phyloP scores from a whole-genome alignment of 2,329 filamentous ascomycete genomes.

The Cladobotryum mycophilum region DNA sequence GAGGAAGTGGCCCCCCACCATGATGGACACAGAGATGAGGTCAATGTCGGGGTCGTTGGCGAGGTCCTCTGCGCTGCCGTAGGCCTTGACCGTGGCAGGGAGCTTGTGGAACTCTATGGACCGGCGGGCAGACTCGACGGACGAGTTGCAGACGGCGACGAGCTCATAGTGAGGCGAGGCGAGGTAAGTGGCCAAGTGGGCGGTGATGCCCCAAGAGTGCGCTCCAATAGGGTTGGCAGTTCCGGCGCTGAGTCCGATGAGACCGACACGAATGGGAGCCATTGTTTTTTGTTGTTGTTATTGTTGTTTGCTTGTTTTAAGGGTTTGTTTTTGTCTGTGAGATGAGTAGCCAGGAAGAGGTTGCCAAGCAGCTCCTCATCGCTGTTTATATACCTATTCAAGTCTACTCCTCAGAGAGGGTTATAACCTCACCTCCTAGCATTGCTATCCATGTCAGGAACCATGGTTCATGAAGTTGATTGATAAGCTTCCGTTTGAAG shows the following conservation, averaged over 20 bases:
- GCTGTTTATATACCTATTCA: too few species aligned
- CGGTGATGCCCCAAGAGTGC: slow-evolving; percentile 42
- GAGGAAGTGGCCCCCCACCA: slow-evolving; percentile 41
- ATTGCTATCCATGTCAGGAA: too few species aligned
- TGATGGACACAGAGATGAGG: slow-evolving; percentile 43
- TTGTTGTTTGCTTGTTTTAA: too few species aligned
- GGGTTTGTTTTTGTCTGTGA: too few species aligned
- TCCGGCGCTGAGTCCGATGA: slow-evolving; percentile 15
- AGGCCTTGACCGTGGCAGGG: slow-evolving; percentile 32
- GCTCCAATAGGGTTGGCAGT: not conserved
- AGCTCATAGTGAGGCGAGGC: slow-evolving; percentile 35
- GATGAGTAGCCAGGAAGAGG: too few species aligned
- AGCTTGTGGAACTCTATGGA: slow-evolving; percentile 38
- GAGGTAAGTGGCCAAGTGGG: slow-evolving; percentile 42
- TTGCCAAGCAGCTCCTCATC: too few species aligned
- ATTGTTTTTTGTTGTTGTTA: slow-evolving; percentile 8
- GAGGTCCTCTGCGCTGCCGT: slow-evolving; percentile 39
- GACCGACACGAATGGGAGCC: slow-evolving; percentile 16
- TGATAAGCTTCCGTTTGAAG: not conserved
- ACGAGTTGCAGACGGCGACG: slow-evolving; percentile 44
- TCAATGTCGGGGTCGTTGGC: slow-evolving; percentile 43
- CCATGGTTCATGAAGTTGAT: not conserved
- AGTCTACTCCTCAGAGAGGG: too few species aligned
- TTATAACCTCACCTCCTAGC: too few species aligned
- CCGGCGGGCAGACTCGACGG: slow-evolving; percentile 32